A percentile compares a stretch with the other conserved stretches of the same genome.
Evolutionary conservation across 495 filamentous ascomycete genomes (phyloP).

Genomic region (Aspergillus funiculosus): DNA sequence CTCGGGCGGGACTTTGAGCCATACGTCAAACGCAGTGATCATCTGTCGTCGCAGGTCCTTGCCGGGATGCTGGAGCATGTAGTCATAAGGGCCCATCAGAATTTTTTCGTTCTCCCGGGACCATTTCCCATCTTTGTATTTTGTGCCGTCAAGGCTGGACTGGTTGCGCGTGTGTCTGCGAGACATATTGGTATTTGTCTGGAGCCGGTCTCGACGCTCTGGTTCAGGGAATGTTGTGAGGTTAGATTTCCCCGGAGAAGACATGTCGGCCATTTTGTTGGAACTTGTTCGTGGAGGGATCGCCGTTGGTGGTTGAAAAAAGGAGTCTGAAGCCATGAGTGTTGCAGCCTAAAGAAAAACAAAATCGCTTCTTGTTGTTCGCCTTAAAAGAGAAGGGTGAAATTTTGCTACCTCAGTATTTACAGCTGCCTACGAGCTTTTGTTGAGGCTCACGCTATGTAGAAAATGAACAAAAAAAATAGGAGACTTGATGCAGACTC

Average conservation of each 20-base stretch:
- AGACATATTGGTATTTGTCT: constrained; percentile 23
- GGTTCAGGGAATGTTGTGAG: constrained; percentile 33
- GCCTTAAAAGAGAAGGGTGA: not conserved
- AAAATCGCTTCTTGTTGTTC: too few relatives aligned
- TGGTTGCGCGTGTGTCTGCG: constrained; percentile 33
- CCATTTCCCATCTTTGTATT: constrained; percentile 55
- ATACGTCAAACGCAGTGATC: constrained; percentile 85
- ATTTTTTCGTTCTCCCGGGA: constrained; percentile 68
- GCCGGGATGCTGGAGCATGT: constrained; percentile 77
- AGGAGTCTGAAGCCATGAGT: constrained; percentile 24
- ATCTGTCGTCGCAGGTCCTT: constrained; percentile 85
- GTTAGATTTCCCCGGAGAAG: constrained; percentile 36
- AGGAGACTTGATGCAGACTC: not conserved
- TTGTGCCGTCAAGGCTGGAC: constrained; percentile 46
- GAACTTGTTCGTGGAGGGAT: constrained; percentile 74
- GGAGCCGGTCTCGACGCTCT: constrained; percentile 48
- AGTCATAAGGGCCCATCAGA: constrained; percentile 80
- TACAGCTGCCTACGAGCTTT: not conserved
- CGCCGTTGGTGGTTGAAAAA: constrained; percentile 55
- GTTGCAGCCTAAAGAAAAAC: too few relatives aligned
- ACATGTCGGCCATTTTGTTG: constrained; percentile 37
- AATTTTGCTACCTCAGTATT: not conserved
- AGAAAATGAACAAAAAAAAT: not conserved
- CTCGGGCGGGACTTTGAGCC: constrained; percentile 75
- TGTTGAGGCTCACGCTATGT: not conserved